Evolutionary conservation across 2,329 filamentous ascomycete genomes (phyloP), one percentile per base, ranked within the genome.

Genomic region (Chrysoporthe deuterocubensis): DNA sequence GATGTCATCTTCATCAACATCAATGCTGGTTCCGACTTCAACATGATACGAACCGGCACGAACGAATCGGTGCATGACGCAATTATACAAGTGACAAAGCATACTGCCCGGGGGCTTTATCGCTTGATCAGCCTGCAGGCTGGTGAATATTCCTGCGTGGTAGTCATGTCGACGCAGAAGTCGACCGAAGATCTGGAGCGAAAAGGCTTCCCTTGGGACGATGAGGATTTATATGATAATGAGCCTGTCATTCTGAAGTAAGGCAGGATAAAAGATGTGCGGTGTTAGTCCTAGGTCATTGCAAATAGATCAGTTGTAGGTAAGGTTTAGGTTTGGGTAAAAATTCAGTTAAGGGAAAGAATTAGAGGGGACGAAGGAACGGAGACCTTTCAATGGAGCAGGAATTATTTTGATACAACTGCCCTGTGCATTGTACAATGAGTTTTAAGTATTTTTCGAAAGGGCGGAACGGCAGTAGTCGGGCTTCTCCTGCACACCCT

Each of bases 21-120:
- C 40, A 62, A 13, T 2, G 65, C 62, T 16, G 71, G 65, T 7
- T 72, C 62, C 26, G 70, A 64, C 54, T 61, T 60, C 42, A 66
- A 37, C 18, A 67, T 66, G 8, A 32, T 58, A 4, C 14, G 18
- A 11, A 58, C 56, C 34, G 56, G 56, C 56, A 58, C 32, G 16
- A 65, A 69, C 40, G 44, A 67, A 21, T 37, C 56, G 7, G 44
- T 64, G 34, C 61, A 67, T 34, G 14, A 40, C 9, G 68, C 54
- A 13, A 16, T 67, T 26, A 44, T 34, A 14, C 65, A 64, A 18
- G 68, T 67, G 4, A 44, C 65, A 37, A 67, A 65, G 48, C 65
- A 69, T 43, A 54, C 67, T 3, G 64, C 52, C n/a, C 64, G 64
- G 14, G 64, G 67, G 4, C 60, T 69, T n/a, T 69, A 69, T 56